Base-by-base conservation (phyloP, 495 filamentous ascomycete species). In the Aspergillus sparsus region DNA sequence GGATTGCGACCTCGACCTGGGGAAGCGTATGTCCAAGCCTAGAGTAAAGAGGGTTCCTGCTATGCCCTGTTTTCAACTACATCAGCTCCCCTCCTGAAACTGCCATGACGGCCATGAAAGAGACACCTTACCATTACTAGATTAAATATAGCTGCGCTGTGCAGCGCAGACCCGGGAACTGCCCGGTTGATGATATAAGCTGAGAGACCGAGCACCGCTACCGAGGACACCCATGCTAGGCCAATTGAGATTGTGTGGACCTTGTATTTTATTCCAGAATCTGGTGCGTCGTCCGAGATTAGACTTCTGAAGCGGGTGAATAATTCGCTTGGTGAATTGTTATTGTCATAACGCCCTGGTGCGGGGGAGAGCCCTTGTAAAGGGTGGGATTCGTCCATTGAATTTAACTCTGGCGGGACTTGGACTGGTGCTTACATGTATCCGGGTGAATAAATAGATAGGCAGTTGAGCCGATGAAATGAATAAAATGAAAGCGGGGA, bases 131-230 rank as follows among this genome's bases (percentile, higher is more conserved):
- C 42, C 42, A 46, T 18, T 46, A 46, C 15, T 16, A 46, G 42
- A 46, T 46, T 46, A 16, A 46, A 46, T 46, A 46, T 46, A 46
- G 42, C 42, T 5, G 42, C 42, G 13, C 42, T 16, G 15, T 16
- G 42, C 12, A 46, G 42, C 13, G 42, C 15, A 12, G 42, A 46
- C 6, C 42, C 42, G 42, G 42, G 42, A 46, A 46, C 42, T 0
- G 42, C 42, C 42, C 42, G 7, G 42, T 46, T 46, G 42, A 46
- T 16, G 42, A 46, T 7, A 46, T 46, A 16, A 2, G 42, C 42
- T 46, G 42, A 46, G 42, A 46, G 42, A 46, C 42, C 42, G 13
- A 46, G 42, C 42, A 46, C 42, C 13, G 42, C 42, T 46, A 46
- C 15, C 12, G 42, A 46, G 42, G 42, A 46, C 42, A 46, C 2